phyloP scores from a whole-genome alignment of 257 asterid species.

The Osmanthus fragrans region DNA sequence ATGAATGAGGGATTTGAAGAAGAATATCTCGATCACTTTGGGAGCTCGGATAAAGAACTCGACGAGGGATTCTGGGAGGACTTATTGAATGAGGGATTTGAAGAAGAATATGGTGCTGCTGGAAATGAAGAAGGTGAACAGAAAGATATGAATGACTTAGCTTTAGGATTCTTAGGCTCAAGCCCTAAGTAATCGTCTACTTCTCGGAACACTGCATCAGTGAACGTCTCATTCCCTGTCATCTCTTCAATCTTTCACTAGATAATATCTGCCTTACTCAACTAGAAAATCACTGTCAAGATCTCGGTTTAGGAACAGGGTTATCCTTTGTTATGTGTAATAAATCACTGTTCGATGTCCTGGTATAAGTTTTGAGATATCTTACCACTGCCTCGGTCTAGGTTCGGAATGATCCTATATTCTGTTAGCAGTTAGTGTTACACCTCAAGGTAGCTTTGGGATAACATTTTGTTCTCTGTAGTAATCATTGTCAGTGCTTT shows the following conservation, averaged over 20 bases:
- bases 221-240: background rate
- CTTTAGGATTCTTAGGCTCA: constrained; percentile 61
- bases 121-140: constrained; percentile 32
- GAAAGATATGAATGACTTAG: constrained; percentile 57
- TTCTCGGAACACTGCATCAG: background rate
- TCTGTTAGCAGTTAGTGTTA: background rate
- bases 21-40: constrained; percentile 18
- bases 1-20: constrained; percentile 57
- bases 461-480: background rate
- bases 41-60: constrained; percentile 42
- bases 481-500: background rate
- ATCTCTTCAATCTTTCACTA: background rate
- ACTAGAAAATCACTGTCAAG: no score
- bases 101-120: constrained; percentile 20
- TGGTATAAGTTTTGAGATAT: background rate
- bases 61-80: constrained; percentile 89
- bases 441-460: background rate
- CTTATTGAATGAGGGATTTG: constrained; percentile 57
- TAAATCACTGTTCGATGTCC: background rate
- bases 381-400: background rate
- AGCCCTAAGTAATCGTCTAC: constrained; percentile 32
- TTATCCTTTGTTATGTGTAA: background rate
- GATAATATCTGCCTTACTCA: background rate
- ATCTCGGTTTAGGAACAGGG: background rate
- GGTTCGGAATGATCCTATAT: background rate